These are phyloP conservation scores for Picochlorum sp. DNA, from an alignment of 139 green algal species.

Conservation along the genomic window DNA sequence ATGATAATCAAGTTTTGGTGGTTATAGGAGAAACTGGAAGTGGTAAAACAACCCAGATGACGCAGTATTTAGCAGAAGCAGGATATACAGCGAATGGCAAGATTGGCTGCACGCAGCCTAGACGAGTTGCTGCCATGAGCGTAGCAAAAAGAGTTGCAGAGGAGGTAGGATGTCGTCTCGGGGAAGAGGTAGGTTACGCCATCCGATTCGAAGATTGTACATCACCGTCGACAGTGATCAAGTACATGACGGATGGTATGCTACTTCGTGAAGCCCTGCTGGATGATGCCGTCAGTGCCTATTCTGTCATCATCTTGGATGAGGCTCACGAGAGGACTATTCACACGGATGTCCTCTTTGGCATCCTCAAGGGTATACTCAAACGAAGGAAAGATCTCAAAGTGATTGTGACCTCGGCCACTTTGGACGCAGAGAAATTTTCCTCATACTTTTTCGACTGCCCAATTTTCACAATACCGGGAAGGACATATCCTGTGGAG, in stretches of 20 bases:
- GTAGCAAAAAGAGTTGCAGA: slow-evolving; percentile 94
- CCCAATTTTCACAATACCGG: slow-evolving; percentile 79
- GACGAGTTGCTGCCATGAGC: slow-evolving; percentile 90
- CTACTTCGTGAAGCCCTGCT: slow-evolving; percentile 88
- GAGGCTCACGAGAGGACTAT: slow-evolving; percentile 97
- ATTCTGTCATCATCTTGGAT: slow-evolving; percentile 90
- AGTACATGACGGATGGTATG: slow-evolving; percentile 98
- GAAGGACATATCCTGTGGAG: slow-evolving; percentile 76
- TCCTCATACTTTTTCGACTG: slow-evolving; percentile 90
- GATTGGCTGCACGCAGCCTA: slow-evolving; percentile 91
- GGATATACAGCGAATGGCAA: slow-evolving; percentile 63
- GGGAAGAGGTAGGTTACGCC: slow-evolving; percentile 89
- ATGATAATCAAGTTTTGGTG: slow-evolving; percentile 83
- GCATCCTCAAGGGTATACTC: slow-evolving; percentile 81
- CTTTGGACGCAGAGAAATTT: slow-evolving; percentile 94
- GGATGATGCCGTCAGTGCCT: slow-evolving; percentile 65
- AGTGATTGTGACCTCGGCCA: slow-evolving; percentile 88
- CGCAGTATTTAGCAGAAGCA: slow-evolving; percentile 91
- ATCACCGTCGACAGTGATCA: slow-evolving; percentile 79
- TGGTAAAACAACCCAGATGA: slow-evolving; percentile 98
- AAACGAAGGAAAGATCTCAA: slow-evolving; percentile 44
- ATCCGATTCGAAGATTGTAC: slow-evolving; percentile 98
- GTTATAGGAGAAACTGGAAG: slow-evolving; percentile 86
- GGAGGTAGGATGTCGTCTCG: slow-evolving; percentile 79
- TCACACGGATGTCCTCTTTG: slow-evolving; percentile 96